Evolutionary conservation across 2,329 filamentous ascomycete genomes (phyloP), one percentile per base, ranked within the genome.

Genomic region (Alternaria rosae): DNA sequence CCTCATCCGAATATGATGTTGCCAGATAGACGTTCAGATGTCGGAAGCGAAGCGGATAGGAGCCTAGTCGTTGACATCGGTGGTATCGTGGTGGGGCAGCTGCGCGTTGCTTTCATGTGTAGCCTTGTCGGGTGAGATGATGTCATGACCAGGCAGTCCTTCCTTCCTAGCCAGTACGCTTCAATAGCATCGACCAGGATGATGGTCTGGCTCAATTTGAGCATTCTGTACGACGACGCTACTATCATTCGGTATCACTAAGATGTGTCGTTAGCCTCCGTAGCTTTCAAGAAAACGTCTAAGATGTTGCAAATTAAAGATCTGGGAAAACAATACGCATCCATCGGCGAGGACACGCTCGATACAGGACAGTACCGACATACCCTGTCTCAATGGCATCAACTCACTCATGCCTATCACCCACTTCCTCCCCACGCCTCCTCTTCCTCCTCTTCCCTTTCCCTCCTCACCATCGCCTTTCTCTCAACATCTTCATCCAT

Each of bases 1-100:
- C 6, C 15, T n/a, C 13, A 1, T 35, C 0, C 1, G 7, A 9
- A 35, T 1, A 35, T 4, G 4, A 3, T 32, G 1, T 32, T 1
- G 3, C 6, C 30, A 32, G 5, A 32, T 11, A 32, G 30, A 13
- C 12, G 5, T 32, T 32, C 0, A 32, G 30, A 13, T 10, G 5
- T 32, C 13, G 1, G 30, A 32, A 13, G 12, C 2, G 28, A 1
- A 30, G 5, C 1, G 5, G 11, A 30, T 6, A 5, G 11, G 11
- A 30, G 4, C 1, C 11, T 30, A 5, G 28, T 12, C 3, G 25
- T 26, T 26, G 25, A 10, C 25, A 26, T 9, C 8, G 26, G 8
- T 9, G 4, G 11, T 13, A 5, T 32, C 12, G 30, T 3, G 30
- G 2, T 32, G 12, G 1, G 30, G 15, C 15, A 35, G 32, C 0